Evolutionary conservation across 176 grass and related monocot species (phyloP).

Genomic region (Oryza rufipogon): DNA sequence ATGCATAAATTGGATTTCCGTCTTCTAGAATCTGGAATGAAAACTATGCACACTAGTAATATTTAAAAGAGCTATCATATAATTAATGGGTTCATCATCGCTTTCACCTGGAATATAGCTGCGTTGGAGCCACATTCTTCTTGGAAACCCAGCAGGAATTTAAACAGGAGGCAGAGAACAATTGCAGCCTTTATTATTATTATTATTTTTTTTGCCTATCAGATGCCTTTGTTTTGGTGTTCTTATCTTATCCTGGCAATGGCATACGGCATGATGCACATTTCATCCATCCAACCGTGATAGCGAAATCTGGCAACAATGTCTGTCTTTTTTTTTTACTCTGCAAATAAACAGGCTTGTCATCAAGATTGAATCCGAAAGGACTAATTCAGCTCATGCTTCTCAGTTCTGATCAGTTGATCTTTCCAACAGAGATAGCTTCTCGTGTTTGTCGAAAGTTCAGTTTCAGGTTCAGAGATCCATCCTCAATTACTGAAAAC

Average conservation of each 20-base stretch:
- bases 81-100: background rate
- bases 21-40: background rate
- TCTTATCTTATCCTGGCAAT: slow-evolving; percentile 32
- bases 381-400: too few species aligned
- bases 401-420: background rate
- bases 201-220: background rate
- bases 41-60: background rate
- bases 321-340: background rate
- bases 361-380: background rate
- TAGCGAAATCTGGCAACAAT: background rate
- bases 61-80: background rate
- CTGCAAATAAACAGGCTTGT: background rate
- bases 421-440: background rate
- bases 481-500: background rate
- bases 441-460: background rate
- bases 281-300: background rate
- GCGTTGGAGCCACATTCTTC: background rate
- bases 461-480: background rate
- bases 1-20: background rate
- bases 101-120: slow-evolving; percentile 11
- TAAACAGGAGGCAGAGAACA: background rate
- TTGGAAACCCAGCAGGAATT: background rate
- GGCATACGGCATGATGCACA: background rate
- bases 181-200: background rate
- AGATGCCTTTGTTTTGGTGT: slow-evolving; percentile 22